Evolutionary conservation across 2,329 filamentous ascomycete species (phyloP).

Genomic region (Pseudocercospora fuligena): DNA sequence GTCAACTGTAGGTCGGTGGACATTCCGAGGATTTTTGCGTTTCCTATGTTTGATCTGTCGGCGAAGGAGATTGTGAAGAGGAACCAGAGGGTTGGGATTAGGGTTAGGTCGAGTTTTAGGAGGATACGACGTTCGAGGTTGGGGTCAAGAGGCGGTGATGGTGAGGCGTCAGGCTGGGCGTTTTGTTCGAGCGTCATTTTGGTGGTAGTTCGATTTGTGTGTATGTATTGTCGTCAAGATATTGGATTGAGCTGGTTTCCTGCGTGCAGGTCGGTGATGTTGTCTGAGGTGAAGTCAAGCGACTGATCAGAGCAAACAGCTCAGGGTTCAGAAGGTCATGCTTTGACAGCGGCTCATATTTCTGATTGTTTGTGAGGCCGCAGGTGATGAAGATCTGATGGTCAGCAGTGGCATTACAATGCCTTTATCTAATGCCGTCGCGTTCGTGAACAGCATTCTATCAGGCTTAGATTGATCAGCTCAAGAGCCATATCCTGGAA

Average conservation of each 20-base stretch:
- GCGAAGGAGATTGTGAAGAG: conserved; percentile 44
- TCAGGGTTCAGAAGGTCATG: neutral
- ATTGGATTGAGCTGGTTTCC: neutral
- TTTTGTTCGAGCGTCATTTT: neutral
- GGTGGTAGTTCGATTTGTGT: neutral
- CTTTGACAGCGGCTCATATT: neutral
- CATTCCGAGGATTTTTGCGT: conserved; percentile 37
- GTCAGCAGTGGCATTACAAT: neutral
- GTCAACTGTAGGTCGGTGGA: conserved; percentile 19
- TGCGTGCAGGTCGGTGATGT: neutral
- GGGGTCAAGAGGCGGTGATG: neutral
- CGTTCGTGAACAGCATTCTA: neutral
- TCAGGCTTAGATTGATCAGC: too few species aligned
- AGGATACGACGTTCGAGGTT: neutral
- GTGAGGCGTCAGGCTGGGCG: too few species aligned
- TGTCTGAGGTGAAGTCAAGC: neutral
- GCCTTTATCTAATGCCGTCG: neutral
- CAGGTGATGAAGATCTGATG: neutral
- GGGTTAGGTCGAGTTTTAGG: conserved; percentile 19
- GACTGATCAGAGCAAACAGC: neutral
- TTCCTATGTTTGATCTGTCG: conserved; percentile 40
- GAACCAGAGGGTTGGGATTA: conserved; percentile 46
- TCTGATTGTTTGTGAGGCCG: neutral
- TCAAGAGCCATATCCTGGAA: neutral
- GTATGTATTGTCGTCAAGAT: neutral